phyloP scores from a whole-genome alignment of 495 filamentous ascomycete genomes.

The Usnea hakonensis region DNA sequence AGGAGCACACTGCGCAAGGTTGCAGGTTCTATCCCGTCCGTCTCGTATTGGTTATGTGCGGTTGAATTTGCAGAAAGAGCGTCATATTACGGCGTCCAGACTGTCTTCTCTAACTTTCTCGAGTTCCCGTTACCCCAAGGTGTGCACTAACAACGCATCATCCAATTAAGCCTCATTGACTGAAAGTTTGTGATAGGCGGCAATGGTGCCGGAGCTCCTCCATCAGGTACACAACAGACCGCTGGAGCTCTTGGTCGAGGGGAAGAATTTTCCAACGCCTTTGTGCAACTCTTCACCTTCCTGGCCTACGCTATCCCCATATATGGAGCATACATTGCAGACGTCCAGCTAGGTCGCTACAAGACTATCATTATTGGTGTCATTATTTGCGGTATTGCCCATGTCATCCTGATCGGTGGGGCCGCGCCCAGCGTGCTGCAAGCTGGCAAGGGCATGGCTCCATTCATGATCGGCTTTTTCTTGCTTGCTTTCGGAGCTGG shows the following conservation, averaged over 20 bases:
- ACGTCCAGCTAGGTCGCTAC: slow-evolving; percentile 51
- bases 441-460: slow-evolving; percentile 39
- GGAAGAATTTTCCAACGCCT: not conserved
- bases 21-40: not conserved
- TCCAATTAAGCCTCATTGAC: not conserved
- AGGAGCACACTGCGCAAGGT: not conserved
- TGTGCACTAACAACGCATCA: not conserved
- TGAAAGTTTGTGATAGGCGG: not conserved
- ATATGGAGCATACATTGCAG: slow-evolving; percentile 3
- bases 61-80: not conserved
- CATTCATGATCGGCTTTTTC: slow-evolving; percentile 41
- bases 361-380: slow-evolving; percentile 54
- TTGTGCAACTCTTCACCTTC: not conserved
- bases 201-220: not conserved
- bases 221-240: not conserved
- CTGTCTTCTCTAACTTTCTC: not conserved
- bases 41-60: not conserved
- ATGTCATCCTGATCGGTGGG: slow-evolving; percentile 41
- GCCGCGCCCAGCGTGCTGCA: slow-evolving; percentile 38
- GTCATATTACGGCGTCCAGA: not conserved
- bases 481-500: slow-evolving; percentile 50
- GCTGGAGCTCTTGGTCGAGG: not conserved
- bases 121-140: not conserved
- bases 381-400: slow-evolving; percentile 38
- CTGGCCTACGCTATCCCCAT: not conserved